Conservation (phyloP, 495 filamentous ascomycete species). For the Penicillium cinerascens region DNA sequence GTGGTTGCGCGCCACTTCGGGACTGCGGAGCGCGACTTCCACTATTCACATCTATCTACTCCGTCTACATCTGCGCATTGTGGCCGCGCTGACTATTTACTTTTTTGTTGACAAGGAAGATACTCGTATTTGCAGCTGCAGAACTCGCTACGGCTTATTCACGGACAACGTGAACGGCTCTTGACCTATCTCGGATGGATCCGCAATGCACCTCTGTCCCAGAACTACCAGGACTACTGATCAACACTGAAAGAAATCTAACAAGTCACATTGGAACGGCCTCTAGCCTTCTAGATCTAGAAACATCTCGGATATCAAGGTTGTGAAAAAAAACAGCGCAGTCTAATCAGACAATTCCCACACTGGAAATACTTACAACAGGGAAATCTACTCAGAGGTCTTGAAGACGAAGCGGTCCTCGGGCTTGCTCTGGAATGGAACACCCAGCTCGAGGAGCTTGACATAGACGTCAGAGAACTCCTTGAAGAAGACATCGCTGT, state of each 20-base stretch:
- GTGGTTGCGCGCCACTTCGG: constrained; percentile 10
- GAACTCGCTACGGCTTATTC: not conserved
- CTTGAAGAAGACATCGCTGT: constrained; percentile 88
- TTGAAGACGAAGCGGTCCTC: constrained; percentile 74
- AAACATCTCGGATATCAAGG: constrained; percentile 37
- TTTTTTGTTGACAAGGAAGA: not conserved
- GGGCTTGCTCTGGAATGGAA: constrained; percentile 73
- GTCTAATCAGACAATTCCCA: constrained; percentile 3
- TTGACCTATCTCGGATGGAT: not conserved
- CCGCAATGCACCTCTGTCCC: not conserved
- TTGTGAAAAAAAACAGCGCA: constrained; percentile 8
- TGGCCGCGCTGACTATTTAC: not conserved
- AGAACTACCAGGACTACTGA: not conserved
- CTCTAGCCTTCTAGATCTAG: constrained; percentile 13
- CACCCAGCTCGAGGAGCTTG: constrained; percentile 91
- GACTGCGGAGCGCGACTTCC: not conserved
- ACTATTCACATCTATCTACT: not conserved
- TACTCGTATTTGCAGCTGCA: too few relatives aligned
- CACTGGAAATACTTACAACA: not conserved
- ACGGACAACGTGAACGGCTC: not conserved
- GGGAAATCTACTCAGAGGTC: constrained; percentile 45
- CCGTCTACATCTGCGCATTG: not conserved
- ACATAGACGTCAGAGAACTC: constrained; percentile 77
- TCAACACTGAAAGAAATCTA: not conserved
- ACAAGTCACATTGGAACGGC: constrained; percentile 8